phyloP scores from a whole-genome alignment of 768 basidiomycete genomes.

The Trametes elegans region DNA sequence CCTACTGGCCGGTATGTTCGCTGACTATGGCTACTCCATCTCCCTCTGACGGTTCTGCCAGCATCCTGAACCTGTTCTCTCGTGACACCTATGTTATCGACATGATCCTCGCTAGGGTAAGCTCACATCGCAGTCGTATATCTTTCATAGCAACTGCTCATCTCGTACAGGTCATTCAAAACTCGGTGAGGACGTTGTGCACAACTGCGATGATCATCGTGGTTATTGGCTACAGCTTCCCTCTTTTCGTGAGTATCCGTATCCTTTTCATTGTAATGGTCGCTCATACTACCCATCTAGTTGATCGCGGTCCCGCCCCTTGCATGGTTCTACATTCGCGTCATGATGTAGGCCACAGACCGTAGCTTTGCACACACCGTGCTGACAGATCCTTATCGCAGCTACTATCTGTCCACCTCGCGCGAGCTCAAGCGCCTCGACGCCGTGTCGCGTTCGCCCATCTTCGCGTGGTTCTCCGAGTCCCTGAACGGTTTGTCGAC shows the following conservation, averaged over 20 bases:
- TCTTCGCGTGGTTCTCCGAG: constrained; percentile 88
- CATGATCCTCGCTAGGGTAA: constrained; percentile 68
- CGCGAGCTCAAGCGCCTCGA: constrained; percentile 88
- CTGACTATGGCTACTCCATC: neutral
- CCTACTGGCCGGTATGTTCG: constrained; percentile 71
- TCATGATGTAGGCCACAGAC: constrained; percentile 78
- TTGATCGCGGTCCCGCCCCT: constrained; percentile 73
- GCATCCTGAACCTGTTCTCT: constrained; percentile 89
- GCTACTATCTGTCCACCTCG: constrained; percentile 85
- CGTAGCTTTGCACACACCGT: too few relatives aligned
- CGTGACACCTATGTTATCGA: constrained; percentile 87
- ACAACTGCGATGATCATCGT: constrained; percentile 56
- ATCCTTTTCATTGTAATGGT: neutral
- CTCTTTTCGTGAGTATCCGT: constrained; percentile 50
- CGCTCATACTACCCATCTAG: constrained; percentile 15
- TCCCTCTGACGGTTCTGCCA: constrained; percentile 26
- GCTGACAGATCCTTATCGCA: too few relatives aligned
- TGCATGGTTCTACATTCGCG: constrained; percentile 72
- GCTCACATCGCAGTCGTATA: too few relatives aligned
- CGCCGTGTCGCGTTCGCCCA: constrained; percentile 85
- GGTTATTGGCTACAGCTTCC: constrained; percentile 82
- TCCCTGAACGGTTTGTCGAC: constrained; percentile 74
- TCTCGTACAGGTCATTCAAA: constrained; percentile 52
- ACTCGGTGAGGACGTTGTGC: constrained; percentile 63
- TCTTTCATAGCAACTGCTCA: constrained; percentile 4